phyloP scores from a whole-genome alignment of 148 eudicot species.

The Limonium bicolor region DNA sequence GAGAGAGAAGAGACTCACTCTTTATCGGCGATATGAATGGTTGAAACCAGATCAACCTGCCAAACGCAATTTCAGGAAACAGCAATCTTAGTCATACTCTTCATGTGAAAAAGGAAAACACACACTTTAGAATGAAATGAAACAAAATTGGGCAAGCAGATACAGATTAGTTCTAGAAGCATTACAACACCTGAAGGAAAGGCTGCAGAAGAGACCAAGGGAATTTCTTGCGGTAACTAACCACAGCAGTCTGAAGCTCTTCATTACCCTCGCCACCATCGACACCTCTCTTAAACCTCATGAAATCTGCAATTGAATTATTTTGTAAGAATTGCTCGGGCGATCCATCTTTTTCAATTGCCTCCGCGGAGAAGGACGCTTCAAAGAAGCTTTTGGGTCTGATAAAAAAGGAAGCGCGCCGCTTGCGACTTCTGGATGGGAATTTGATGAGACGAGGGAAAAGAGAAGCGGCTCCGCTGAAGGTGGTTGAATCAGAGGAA shows the following conservation, averaged over 20 bases:
- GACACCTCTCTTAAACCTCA: constrained; percentile 53
- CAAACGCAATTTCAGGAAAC: too few relatives aligned
- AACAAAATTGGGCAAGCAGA: neutral
- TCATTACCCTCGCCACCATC: constrained; percentile 12
- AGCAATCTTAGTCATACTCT: too few relatives aligned
- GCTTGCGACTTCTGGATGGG: constrained; percentile 5
- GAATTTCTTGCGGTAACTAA: constrained; percentile 72
- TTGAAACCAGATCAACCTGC: constrained; percentile 98
- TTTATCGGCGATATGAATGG: constrained; percentile 90
- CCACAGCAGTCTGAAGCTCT: constrained; percentile 84
- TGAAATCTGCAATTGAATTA: constrained; percentile 74
- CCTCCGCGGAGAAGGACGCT: neutral
- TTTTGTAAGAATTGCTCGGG: constrained; percentile 37
- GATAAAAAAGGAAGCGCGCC: constrained; percentile 14
- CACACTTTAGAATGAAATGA: neutral
- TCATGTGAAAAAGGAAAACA: neutral
- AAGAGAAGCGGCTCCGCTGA: constrained; percentile 9
- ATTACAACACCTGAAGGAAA: constrained; percentile 41
- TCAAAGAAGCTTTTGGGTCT: constrained; percentile 11
- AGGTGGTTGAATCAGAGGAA: constrained; percentile 1
- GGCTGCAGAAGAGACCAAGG: constrained; percentile 91
- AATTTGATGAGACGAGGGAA: constrained; percentile 7
- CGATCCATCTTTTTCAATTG: constrained; percentile 21
- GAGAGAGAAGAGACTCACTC: constrained; percentile 37
- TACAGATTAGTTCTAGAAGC: too few relatives aligned